A percentile compares a stretch with the other conserved stretches of the same genome.
phyloP scores from a whole-genome alignment of 2,329 filamentous ascomycete species.

The Madurella fahalii region DNA sequence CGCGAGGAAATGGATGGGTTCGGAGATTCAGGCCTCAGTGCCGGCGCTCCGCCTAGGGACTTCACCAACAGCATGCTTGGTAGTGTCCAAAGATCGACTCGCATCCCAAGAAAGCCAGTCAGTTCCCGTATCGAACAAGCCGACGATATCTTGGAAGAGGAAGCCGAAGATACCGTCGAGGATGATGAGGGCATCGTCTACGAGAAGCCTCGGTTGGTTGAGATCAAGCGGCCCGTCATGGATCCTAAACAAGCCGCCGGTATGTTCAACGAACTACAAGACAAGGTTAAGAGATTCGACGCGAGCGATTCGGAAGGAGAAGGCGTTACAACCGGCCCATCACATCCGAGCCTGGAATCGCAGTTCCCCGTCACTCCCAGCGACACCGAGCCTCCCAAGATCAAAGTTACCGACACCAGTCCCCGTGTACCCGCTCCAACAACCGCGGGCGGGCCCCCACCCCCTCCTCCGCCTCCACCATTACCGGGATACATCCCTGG shows the following conservation, averaged over 20 bases:
- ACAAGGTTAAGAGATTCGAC: constrained; percentile 69
- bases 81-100: constrained; percentile 61
- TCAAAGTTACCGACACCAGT: constrained; percentile 49
- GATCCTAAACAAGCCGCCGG: constrained; percentile 63
- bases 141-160: constrained; percentile 44
- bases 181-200: constrained; percentile 59
- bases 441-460: constrained; percentile 31
- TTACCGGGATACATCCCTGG: constrained; percentile 26
- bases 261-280: constrained; percentile 65
- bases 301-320: constrained; percentile 68
- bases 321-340: constrained; percentile 68
- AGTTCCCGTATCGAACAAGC: constrained; percentile 29
- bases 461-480: constrained; percentile 45
- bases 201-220: constrained; percentile 74
- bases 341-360: constrained; percentile 70
- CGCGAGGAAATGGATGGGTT: constrained; percentile 86
- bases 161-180: constrained; percentile 50
- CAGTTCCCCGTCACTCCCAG: constrained; percentile 63
- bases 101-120: constrained; percentile 53
- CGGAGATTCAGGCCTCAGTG: constrained; percentile 44
- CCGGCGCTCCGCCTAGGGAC: constrained; percentile 53
- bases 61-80: constrained; percentile 72
- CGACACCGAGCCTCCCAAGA: constrained; percentile 57
- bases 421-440: constrained; percentile 27
- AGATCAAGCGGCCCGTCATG: constrained; percentile 68